phyloP scores from a whole-genome alignment of 352 stramenopile genomes.

The Phytophthora pistaciae region DNA sequence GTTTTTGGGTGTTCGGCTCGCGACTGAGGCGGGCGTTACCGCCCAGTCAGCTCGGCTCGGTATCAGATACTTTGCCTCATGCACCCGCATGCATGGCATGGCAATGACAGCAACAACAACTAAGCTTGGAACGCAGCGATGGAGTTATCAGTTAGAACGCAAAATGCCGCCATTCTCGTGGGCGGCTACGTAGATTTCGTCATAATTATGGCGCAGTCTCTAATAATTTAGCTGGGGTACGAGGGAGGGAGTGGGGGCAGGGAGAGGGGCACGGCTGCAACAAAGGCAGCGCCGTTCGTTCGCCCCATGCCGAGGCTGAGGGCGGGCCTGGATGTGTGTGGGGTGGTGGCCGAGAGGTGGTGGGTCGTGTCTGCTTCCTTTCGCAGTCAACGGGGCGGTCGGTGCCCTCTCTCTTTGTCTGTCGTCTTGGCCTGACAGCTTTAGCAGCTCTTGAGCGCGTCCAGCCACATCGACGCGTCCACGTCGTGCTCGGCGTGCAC shows the following conservation, averaged over 20 bases:
- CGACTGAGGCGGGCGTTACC: constrained; percentile 28
- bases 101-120: no score
- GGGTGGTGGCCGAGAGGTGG: neutral
- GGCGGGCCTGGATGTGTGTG: constrained; percentile 9
- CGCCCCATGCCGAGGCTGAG: constrained; percentile 21
- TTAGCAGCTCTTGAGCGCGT: constrained; percentile 58
- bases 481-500: constrained; percentile 52
- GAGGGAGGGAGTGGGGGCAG: neutral
- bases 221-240: constrained; percentile 49
- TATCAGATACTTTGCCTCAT: constrained; percentile 1
- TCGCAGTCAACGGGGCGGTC: constrained; percentile 21
- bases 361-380: constrained; percentile 26
- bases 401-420: neutral
- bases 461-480: constrained; percentile 62
- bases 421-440: constrained; percentile 9
- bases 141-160: neutral
- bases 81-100: constrained; percentile 6
- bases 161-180: constrained; percentile 21
- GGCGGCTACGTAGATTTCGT: constrained; percentile 32
- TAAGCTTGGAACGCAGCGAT: neutral
- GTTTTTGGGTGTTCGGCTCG: constrained; percentile 18
- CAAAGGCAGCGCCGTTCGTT: neutral
- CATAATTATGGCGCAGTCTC: constrained; percentile 42
- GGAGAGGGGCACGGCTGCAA: neutral
- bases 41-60: neutral